Evolutionary conservation across 352 stramenopile species (phyloP), one percentile per base, ranked within the genome.

Genomic region (Pilasporangium apinafurcum): DNA sequence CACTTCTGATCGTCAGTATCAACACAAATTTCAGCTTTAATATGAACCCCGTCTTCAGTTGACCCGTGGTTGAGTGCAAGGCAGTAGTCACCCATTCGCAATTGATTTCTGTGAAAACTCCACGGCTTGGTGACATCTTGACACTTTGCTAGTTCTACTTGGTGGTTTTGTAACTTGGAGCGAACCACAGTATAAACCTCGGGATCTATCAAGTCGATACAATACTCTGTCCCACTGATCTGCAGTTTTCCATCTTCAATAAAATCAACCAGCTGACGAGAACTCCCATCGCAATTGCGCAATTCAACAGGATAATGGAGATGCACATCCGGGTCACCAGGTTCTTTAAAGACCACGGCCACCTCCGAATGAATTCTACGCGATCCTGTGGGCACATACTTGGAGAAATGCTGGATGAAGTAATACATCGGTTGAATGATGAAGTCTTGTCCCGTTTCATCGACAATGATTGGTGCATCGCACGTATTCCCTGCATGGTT

Each of bases 341-440:
- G 72, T n/a, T 71, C 44, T 0, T 57, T 38, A 44, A 73, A 90
- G 4, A 43, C 49, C 7, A 59, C 60, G 5, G 56, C 44, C 31
- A 86, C 58, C 3, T 71, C 46, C 0, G 71, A 68, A 24, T 72
- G 56, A 4, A 88, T 65, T 44, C 76, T 72, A 16, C 55, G 65
- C 0, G 80, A 86, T 4, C 78, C 82, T 0, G 78, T 62, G 3
- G 77, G 65, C 27, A 93, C 76, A 65, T 85, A 95, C 51, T 86
- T 83, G 22, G 77, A 89, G 48, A 93, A 86, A 59, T 95, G 85
- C 51, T 86, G 79, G 41, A 95, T 84, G 38, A 88, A 88, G 59
- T 94, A 92, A 56, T 85, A 95, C 67, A 92, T 86, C 0, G 83
- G 82, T 51, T 95, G 79, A n/a, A 92, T 69, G 28, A 51, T 65